A percentile compares a stretch with the other conserved stretches of the same genome.
Conservation (phyloP, 2,329 filamentous ascomycete genomes). For the Venturia carpophila region DNA sequence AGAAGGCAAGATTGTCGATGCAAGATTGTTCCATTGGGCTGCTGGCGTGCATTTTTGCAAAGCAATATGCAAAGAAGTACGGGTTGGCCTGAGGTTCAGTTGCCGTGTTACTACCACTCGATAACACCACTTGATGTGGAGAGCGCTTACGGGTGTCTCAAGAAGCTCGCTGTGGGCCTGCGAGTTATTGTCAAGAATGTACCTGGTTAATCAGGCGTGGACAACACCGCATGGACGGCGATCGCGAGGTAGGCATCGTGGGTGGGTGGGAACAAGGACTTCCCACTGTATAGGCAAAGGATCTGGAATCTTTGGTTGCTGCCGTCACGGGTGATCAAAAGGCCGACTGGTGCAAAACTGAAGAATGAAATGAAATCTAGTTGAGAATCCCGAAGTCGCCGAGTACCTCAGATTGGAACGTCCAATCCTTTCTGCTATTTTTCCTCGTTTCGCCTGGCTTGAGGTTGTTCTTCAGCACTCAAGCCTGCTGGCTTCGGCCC, state of each 20-base stretch:
- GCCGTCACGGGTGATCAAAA: too few species aligned
- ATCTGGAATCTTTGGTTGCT: too few species aligned
- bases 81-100: neutral
- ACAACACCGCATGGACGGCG: neutral
- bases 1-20: constrained; percentile 47
- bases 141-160: neutral
- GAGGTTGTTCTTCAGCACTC: too few species aligned
- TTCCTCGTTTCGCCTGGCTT: too few species aligned
- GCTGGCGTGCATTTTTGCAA: constrained; percentile 48
- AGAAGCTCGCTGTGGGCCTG: neutral
- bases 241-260: neutral
- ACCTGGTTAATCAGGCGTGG: neutral
- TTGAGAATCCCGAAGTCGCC: too few species aligned
- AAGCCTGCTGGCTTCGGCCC: neutral
- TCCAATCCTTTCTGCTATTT: too few species aligned
- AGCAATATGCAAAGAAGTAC: constrained; percentile 20
- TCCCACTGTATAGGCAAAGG: neutral
- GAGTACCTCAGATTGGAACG: too few species aligned
- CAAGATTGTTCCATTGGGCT: constrained; percentile 55
- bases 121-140: neutral
- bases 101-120: neutral
- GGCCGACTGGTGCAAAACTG: too few species aligned
- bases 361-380: too few species aligned
- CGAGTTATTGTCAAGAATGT: neutral
- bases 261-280: neutral